Base-by-base conservation (phyloP, 352 stramenopile species). In the Phytophthora cactorum region DNA sequence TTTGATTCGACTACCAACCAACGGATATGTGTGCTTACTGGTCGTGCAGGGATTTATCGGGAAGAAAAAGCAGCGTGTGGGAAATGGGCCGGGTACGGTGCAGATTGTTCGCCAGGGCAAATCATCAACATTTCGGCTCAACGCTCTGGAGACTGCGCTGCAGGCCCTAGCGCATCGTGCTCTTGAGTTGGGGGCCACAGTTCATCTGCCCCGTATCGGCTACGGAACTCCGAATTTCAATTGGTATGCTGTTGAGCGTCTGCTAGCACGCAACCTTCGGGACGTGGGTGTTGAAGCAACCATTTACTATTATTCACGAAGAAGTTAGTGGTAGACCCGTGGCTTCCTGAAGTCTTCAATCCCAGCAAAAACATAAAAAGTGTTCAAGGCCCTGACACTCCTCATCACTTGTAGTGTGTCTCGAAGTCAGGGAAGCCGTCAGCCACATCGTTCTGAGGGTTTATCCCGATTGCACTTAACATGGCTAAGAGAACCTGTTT, bases 181-280 rank as follows among this genome's bases (percentile, higher is more conserved):
- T 6, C 54, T 63, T 4, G 44, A 64, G 22, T 56, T 89, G 29
- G 28, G 66, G 10, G 86, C 83, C 46, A 89, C 74, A 39, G 70
- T 93, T 56, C 83, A 93, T 80, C 80, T 93, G 63, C 86, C 86
- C 28, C 83, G 86, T 44, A 91, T 93, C 38, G 86, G 86, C 47
- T 91, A 90, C 52, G 86, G 83, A 46, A 92, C 86, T 15, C 82
- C 86, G 2, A 69, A 78, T 44, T 93, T 92, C 72, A 93, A 93
- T 58, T 93, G 86, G 86, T 93, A 93, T 66, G 82, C 83, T 9
- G 86, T 92, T 32, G 86, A 92, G 74, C 86, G 86, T 44, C 71
- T 93, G 39, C 67, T 92, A 57, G 81, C 85, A 52, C 81, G 85
- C 6, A 77, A 86, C 34, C 62, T 93, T 64, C 74, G 79, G 15